Percentiles rank a stretch among this genome's conserved stretches.
These are phyloP conservation scores for Suhomyces atakaporum DNA, from an alignment of 1,139 yeast genomes.

Conservation along the genomic window DNA sequence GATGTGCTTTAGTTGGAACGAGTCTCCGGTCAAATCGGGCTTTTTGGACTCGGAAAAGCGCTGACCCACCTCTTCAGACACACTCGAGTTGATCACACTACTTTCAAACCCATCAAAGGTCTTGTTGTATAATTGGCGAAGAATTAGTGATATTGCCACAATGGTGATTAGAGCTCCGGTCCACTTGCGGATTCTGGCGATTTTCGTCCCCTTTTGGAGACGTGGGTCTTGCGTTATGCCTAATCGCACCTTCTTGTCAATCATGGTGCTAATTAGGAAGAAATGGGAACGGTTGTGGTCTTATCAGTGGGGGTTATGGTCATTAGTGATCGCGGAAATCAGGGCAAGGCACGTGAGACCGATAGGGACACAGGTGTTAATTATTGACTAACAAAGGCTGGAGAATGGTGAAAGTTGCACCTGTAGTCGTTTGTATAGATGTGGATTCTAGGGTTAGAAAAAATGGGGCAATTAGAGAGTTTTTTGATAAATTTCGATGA, in stretches of 20 bases:
- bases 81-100: not conserved
- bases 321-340: not conserved
- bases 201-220: not conserved
- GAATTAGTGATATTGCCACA: not conserved
- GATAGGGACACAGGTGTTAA: not conserved
- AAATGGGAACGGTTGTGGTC: not conserved
- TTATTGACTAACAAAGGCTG: too few species aligned
- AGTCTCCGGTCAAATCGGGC: not conserved
- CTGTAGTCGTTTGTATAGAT: too few species aligned
- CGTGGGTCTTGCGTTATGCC: not conserved
- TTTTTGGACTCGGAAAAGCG: not conserved
- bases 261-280: not conserved
- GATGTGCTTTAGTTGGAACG: conserved; percentile 45
- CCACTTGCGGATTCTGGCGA: not conserved
- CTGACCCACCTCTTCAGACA: not conserved
- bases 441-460: too few species aligned
- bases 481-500: too few species aligned
- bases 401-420: too few species aligned
- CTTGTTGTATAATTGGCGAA: not conserved
- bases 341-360: not conserved
- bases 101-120: not conserved
- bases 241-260: conserved; percentile 1
- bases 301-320: not conserved
- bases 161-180: not conserved
- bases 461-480: too few species aligned